Base-by-base conservation (phyloP, 129 eudicot species). In the Arctium minus region DNA sequence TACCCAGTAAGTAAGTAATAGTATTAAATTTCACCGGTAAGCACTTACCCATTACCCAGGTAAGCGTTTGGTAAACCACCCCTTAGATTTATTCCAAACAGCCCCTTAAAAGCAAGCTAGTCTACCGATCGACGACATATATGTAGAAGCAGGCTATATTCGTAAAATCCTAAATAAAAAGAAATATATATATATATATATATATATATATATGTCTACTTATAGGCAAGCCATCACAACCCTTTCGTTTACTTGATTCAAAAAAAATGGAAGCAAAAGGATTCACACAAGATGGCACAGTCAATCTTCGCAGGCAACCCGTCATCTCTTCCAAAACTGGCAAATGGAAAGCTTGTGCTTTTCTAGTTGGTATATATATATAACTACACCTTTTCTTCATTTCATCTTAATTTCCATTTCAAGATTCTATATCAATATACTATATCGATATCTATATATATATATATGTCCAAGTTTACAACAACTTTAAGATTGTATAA, bases 321-420 rank as follows among this genome's bases (percentile, higher is more conserved):
- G 94, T 86, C 12, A 87, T 92, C 56, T 88, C 99, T 53, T 60
- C 89, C 42, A 91, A 90, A 48, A 92, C 97, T 15, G 99, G 99
- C 82, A 95, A 93, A 90, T 95, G 99, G 99, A 95, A 91, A 84
- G 99, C 99, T 76, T 92, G 97, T 79, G 88, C 97, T 68, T 92
- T 93, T 86, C 91, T 95, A 80, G 90, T 95, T 72, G 97, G 99
- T 95, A 91, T 15, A 18, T 17, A 18, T 17, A 50, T 15, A 78
- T 75, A 17, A 67, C 11, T 40, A 1, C 32, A 60, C 79, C 37
- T 67, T 73, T 72, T 64, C 84, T 84, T 84, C 46, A 84, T 79
- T 79, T 73, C 32, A 73, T 62, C 35, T 22, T 22, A 22, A 22
- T 29, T 50, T 77, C 13, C 13, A 76, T 83, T 62, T 79, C 83